Conservation (phyloP, 305 asterid genomes). For the Fraxinus velutina region DNA sequence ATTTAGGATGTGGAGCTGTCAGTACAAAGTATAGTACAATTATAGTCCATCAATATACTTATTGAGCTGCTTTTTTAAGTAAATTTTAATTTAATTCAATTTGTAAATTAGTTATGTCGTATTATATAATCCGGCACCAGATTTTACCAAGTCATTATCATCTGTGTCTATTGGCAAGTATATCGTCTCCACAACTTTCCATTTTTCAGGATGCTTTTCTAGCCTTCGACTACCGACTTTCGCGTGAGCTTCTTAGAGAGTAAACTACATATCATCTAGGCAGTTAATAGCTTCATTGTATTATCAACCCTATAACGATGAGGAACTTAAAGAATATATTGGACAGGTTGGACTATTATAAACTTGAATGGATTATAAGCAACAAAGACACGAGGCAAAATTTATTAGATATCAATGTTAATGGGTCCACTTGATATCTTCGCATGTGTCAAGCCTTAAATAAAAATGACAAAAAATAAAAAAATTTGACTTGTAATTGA, state of each 20-base stretch:
- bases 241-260: not conserved
- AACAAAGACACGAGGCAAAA: not conserved
- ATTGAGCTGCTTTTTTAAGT: not conserved
- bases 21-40: not conserved
- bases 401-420: not conserved
- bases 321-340: not conserved
- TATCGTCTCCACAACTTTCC: not conserved
- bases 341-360: not conserved
- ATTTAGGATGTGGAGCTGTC: constrained; percentile 1
- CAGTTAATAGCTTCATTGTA: not conserved
- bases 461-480: not conserved
- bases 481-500: not conserved
- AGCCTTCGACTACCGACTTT: not conserved
- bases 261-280: not conserved
- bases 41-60: constrained; percentile 5
- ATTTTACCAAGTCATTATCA: not conserved
- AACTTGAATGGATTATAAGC: not conserved
- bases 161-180: not conserved
- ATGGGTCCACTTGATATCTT: not conserved
- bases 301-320: not conserved
- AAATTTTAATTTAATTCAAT: not conserved
- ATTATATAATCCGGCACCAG: not conserved
- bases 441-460: not conserved
- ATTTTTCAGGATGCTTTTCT: not conserved
- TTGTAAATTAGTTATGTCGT: not conserved